Evolutionary conservation across 495 filamentous ascomycete species (phyloP).

Genomic region (Cercophora sp.): DNA sequence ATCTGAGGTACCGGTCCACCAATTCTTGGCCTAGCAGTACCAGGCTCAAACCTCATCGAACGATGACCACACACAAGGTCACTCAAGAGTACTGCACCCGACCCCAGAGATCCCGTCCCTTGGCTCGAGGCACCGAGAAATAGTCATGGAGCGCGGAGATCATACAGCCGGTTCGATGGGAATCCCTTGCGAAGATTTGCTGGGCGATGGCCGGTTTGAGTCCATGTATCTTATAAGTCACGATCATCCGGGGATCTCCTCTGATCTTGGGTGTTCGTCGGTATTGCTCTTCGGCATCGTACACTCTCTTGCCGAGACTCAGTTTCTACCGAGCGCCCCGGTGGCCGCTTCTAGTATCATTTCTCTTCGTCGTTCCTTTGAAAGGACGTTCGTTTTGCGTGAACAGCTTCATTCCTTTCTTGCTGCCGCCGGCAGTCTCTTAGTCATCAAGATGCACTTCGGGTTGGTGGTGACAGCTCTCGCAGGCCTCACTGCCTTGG

Average conservation of each 20-base stretch:
- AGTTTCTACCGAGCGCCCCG: constrained; percentile 19
- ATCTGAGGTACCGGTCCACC: neutral
- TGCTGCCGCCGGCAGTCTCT: neutral
- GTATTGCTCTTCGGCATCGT: constrained; percentile 17
- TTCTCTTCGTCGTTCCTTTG: constrained; percentile 25
- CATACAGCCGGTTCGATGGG: constrained; percentile 5
- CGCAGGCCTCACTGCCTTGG: constrained; percentile 26
- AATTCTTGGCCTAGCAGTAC: too few relatives aligned
- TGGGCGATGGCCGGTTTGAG: neutral
- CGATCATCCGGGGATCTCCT: constrained; percentile 1
- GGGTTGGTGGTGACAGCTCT: constrained; percentile 25
- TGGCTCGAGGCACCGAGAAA: neutral
- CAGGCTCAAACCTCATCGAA: too few relatives aligned
- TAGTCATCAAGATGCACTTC: constrained; percentile 25
- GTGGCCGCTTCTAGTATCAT: constrained; percentile 22
- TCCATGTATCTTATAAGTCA: constrained; percentile 11
- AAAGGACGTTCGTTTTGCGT: constrained; percentile 26
- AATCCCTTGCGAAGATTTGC: neutral
- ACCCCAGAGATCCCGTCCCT: too few relatives aligned
- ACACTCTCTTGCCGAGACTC: constrained; percentile 13
- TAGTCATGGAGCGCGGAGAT: constrained; percentile 8
- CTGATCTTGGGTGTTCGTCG: constrained; percentile 11
- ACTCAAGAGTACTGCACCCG: too few relatives aligned
- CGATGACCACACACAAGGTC: too few relatives aligned
- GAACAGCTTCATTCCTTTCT: constrained; percentile 21